Base-by-base conservation (phyloP, 495 filamentous ascomycete genomes). In the Talaromyces borbonicus region DNA sequence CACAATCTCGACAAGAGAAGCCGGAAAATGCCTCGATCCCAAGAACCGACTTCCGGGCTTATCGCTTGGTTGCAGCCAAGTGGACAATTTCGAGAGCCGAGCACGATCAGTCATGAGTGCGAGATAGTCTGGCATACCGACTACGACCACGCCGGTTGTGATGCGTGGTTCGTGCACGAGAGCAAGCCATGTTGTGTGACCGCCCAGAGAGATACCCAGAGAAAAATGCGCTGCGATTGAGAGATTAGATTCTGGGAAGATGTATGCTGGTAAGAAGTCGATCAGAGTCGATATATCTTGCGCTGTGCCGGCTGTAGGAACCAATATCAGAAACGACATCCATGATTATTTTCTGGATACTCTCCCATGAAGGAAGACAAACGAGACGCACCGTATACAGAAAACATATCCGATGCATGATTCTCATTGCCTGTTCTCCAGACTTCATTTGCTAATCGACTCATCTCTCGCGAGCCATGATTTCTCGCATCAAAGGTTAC, bases 371-470 rank as follows among this genome's bases (percentile, higher is more conserved):
- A 32, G 5, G n/a, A 12, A 20, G 9, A 44, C 19, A 59, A 57
- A 51, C 57, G 56, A 31, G 54, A 69, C 68, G 69, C 51, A 77
- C 71, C 65, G 57, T 75, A 79, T 33, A 75, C 66, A 6, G 69
- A 77, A 57, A 90, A 90, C 85, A 94, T 90, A 56, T 95, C 89
- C 54, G 82, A 78, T 16, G 86, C 90, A 71, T 98, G 92, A 5
- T 72, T 78, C 23, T 72, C 65, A 55, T 98, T 97, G 16, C 87
- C 87, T 24, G 78, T 60, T 43, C 74, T 73, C 90, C 90, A 96
- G 5, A 79, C 71, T 53, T 81, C 71, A 56, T 95, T 96, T 14
- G 66, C 65, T 2, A 70, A 46, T 8, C 64, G 56, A 39, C 71
- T 60, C 29, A 89, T 73, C 46, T 79, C 59, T 43, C 92, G 64